Evolutionary conservation across 2,329 filamentous ascomycete species (phyloP).

Genomic region (Colletotrichum caudatum): DNA sequence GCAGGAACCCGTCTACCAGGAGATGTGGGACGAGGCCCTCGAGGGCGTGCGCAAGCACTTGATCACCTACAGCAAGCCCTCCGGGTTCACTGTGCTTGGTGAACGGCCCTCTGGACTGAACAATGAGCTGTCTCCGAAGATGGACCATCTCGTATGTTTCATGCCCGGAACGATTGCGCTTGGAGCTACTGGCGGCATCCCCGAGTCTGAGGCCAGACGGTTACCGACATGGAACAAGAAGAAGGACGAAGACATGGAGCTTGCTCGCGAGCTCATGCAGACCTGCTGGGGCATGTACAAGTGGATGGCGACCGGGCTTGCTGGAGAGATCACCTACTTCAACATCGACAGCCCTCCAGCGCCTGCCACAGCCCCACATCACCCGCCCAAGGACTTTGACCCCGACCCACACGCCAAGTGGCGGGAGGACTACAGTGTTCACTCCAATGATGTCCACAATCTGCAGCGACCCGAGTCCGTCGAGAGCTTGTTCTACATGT

Average conservation of each 20-base stretch:
- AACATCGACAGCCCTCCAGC: slow-evolving; percentile 77
- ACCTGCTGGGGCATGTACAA: slow-evolving; percentile 99
- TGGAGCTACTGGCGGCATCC: slow-evolving; percentile 82
- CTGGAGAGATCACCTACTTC: slow-evolving; percentile 95
- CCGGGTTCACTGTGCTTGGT: slow-evolving; percentile 87
- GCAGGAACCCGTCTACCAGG: slow-evolving; percentile 85
- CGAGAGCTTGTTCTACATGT: slow-evolving; percentile 98
- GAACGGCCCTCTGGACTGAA: slow-evolving; percentile 83
- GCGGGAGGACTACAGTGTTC: slow-evolving; percentile 83
- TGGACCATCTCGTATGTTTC: slow-evolving; percentile 99
- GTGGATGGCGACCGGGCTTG: slow-evolving; percentile 88
- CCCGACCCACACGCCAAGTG: slow-evolving; percentile 69
- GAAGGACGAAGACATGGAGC: slow-evolving; percentile 87
- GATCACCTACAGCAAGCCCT: slow-evolving; percentile 85
- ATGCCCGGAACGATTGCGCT: slow-evolving; percentile 96
- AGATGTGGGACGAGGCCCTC: slow-evolving; percentile 93
- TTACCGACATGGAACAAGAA: slow-evolving; percentile 78
- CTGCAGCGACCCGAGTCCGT: slow-evolving; percentile 95
- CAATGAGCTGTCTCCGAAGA: slow-evolving; percentile 80
- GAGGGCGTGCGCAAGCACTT: slow-evolving; percentile 90
- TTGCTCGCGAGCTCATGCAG: slow-evolving; percentile 92
- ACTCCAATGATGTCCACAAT: slow-evolving; percentile 88
- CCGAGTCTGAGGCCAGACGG: slow-evolving; percentile 80
- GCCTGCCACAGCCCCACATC: slow-evolving; percentile 66
- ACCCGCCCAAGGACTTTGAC: slow-evolving; percentile 64